Evolutionary conservation across 2,329 filamentous ascomycete genomes (phyloP).

Genomic region (Anthostomella pinea): DNA sequence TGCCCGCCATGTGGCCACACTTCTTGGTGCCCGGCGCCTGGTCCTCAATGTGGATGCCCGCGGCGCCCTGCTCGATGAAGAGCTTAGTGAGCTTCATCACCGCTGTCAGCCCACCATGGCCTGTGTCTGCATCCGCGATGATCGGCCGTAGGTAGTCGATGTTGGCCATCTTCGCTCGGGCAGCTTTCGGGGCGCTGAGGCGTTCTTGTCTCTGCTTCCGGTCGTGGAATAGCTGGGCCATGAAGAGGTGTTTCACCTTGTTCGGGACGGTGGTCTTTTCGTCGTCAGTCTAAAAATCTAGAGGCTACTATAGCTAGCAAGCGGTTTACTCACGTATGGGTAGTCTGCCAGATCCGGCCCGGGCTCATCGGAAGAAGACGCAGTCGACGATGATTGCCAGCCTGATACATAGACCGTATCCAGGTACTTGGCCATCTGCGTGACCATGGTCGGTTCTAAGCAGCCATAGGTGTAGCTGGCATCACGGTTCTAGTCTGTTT

Average conservation of each 20-base stretch:
- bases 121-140: conserved; percentile 94
- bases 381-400: conserved; percentile 97
- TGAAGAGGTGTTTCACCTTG: conserved; percentile 96
- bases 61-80: conserved; percentile 93
- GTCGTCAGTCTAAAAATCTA: conserved; percentile 14
- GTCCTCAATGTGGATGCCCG: conserved; percentile 98
- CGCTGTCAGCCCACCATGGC: conserved; percentile 94
- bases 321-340: conserved; percentile 71
- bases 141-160: conserved; percentile 94
- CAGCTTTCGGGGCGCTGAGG: conserved; percentile 67
- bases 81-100: conserved; percentile 99
- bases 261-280: conserved; percentile 90
- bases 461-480: conserved; percentile 96
- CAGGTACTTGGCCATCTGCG: conserved; percentile 98
- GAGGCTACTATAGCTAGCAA: too few relatives aligned
- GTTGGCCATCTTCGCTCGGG: conserved; percentile 72
- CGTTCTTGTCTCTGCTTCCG: conserved; percentile 97
- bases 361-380: conserved; percentile 90
- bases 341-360: conserved; percentile 98
- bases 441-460: conserved; percentile 96
- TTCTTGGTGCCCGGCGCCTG: conserved; percentile 99
- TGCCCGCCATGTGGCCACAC: conserved; percentile 99
- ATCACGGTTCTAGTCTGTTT: conserved; percentile 62
- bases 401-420: conserved; percentile 98
- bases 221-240: conserved; percentile 99